Percentiles rank a stretch among this genome's conserved stretches.
Conservation (phyloP, 108 stramenopile genomes). For the Aurantiochytrium sp. region DNA sequence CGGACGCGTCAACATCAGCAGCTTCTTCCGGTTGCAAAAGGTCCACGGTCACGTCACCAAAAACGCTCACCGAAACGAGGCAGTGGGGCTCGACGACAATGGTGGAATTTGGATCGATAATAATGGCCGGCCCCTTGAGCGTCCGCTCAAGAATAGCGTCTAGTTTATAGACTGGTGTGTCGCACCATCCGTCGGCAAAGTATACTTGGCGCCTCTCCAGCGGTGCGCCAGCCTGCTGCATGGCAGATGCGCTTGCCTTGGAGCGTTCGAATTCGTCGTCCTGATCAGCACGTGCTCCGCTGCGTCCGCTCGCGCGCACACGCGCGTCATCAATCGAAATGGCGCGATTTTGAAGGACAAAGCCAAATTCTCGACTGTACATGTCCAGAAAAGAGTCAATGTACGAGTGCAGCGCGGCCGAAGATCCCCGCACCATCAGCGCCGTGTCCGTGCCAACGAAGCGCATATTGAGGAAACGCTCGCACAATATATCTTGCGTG, state of each 20-base stretch:
- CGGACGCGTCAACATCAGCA: neutral
- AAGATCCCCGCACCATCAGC: constrained; percentile 62
- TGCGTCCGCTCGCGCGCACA: constrained; percentile 78
- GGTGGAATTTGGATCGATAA: constrained; percentile 85
- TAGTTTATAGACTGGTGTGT: constrained; percentile 76
- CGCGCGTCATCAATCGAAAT: constrained; percentile 89
- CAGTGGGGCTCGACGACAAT: constrained; percentile 88
- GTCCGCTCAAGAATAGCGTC: constrained; percentile 29
- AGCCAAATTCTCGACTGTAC: constrained; percentile 87
- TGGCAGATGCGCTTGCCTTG: neutral
- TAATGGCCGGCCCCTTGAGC: constrained; percentile 78
- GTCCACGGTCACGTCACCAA: constrained; percentile 81
- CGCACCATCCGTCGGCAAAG: constrained; percentile 83
- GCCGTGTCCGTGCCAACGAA: constrained; percentile 93
- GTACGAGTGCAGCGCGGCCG: constrained; percentile 38
- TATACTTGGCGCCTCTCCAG: constrained; percentile 47
- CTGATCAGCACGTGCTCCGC: constrained; percentile 39
- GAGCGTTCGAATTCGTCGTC: constrained; percentile 34
- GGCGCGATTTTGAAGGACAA: constrained; percentile 68
- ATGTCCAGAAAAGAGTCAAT: constrained; percentile 49
- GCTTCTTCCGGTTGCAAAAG: neutral
- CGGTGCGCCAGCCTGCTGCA: neutral
- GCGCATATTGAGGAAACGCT: constrained; percentile 61
- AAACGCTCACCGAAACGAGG: constrained; percentile 66
- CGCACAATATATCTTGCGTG: constrained; percentile 22